Conservation (phyloP, 208 protist species). For the Trypanosoma melophagium region DNA sequence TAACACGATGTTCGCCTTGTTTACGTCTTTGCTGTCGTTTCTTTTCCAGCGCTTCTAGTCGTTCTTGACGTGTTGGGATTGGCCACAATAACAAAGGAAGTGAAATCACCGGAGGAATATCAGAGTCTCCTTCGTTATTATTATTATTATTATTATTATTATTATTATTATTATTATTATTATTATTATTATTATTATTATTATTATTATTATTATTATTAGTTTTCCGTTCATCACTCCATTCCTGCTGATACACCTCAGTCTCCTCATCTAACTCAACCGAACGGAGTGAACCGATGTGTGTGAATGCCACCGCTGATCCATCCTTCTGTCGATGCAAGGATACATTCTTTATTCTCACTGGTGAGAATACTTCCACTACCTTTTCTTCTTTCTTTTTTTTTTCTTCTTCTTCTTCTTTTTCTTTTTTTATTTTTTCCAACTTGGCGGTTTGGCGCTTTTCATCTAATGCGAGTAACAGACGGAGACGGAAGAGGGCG, state of each 20-base stretch:
- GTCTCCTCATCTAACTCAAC: slow-evolving; percentile 10
- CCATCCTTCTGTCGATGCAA: too few relatives aligned
- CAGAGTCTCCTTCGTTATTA: not conserved
- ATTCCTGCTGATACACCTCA: not conserved
- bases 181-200: not conserved
- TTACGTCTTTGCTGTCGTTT: not conserved
- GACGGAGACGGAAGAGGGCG: slow-evolving; percentile 2
- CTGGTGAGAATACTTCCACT: too few relatives aligned
- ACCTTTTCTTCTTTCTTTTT: too few relatives aligned
- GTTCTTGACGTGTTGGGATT: slow-evolving; percentile 7
- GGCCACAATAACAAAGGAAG: slow-evolving; percentile 16
- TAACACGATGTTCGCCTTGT: not conserved
- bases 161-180: not conserved
- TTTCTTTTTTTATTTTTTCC: not conserved
- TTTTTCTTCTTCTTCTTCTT: not conserved
- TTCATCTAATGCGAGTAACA: not conserved
- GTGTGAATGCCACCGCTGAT: not conserved
- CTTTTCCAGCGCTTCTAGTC: slow-evolving; percentile 11
- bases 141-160: not conserved
- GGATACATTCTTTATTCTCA: too few relatives aligned
- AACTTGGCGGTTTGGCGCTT: not conserved
- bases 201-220: not conserved
- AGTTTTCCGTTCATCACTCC: not conserved
- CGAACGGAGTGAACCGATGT: not conserved
- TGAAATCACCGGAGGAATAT: not conserved